phyloP scores from a whole-genome alignment of 1,139 yeast genomes.

The Entelexis sorbosivorans region DNA sequence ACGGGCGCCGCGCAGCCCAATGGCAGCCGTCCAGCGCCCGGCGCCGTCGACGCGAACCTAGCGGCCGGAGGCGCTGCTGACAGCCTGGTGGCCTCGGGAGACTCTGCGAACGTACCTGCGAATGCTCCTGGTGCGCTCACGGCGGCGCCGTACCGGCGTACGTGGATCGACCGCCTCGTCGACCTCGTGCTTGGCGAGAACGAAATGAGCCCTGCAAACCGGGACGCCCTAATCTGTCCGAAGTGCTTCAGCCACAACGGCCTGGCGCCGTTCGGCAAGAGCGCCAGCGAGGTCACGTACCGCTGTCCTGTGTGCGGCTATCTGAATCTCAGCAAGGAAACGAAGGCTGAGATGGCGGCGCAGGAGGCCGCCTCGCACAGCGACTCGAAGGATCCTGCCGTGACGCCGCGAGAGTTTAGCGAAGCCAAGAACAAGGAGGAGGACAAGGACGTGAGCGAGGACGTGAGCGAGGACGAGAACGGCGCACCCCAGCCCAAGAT shows the following conservation, averaged over 20 bases:
- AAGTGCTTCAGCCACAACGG: conserved; percentile 66
- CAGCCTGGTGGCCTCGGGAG: neutral
- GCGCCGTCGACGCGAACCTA: no score
- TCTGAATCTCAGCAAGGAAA: conserved; percentile 35
- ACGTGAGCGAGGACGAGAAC: neutral
- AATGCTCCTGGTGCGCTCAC: neutral
- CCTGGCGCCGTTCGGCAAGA: conserved; percentile 61
- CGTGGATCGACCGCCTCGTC: conserved; percentile 36
- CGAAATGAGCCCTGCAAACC: conserved; percentile 47
- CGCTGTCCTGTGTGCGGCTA: conserved; percentile 65
- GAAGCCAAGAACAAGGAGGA: no score
- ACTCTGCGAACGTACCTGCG: neutral
- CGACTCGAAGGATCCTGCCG: no score
- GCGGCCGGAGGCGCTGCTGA: no score
- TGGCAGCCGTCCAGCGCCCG: neutral
- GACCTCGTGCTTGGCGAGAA: conserved; percentile 62
- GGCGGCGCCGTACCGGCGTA: conserved; percentile 7
- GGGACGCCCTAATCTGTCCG: conserved; percentile 65
- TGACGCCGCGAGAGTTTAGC: no score
- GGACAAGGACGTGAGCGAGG: neutral
- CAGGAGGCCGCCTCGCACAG: no score
- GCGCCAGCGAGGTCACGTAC: conserved; percentile 48
- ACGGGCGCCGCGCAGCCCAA: no score
- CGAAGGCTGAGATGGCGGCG: neutral
- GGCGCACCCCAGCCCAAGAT: no score